Percentiles rank a stretch among this genome's conserved stretches.
phyloP scores from a whole-genome alignment of 306 rosid genomes.

The Rubus parviflorus region DNA sequence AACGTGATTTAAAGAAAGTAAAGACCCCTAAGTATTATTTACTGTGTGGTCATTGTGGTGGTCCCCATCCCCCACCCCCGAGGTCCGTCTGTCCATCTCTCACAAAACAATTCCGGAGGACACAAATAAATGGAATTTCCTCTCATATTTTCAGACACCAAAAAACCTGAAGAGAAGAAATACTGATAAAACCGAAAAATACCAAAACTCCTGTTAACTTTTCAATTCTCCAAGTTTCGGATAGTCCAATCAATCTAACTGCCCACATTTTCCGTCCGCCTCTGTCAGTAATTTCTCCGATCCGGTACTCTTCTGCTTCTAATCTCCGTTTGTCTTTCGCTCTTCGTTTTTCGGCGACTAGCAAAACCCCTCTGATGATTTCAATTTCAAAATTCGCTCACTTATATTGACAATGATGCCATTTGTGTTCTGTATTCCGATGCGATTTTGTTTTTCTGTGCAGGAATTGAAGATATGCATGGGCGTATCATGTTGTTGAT shows the following conservation, averaged over 20 bases:
- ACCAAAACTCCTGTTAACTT: background rate
- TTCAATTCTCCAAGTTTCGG: conserved; percentile 23
- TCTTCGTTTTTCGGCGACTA: background rate
- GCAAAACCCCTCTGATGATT: background rate
- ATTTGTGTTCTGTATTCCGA: background rate
- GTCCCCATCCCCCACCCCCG: background rate
- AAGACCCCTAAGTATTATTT: background rate
- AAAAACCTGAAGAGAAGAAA: background rate
- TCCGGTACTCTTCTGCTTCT: conserved; percentile 39
- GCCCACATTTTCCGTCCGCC: conserved; percentile 25
- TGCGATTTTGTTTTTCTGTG: background rate
- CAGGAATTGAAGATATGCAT: conserved; percentile 16
- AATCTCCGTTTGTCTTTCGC: conserved; percentile 9
- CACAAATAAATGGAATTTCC: background rate
- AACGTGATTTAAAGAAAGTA: background rate
- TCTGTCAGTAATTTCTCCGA: conserved; percentile 33
- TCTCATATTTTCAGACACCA: conserved; percentile 1
- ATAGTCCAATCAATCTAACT: conserved; percentile 26
- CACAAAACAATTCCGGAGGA: conserved; percentile 10
- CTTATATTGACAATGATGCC: background rate
- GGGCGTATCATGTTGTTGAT: conserved; percentile 12
- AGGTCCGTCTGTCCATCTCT: conserved; percentile 3
- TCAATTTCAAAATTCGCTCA: background rate
- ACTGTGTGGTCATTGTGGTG: too few relatives aligned
- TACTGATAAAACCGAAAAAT: background rate